Base-by-base conservation (phyloP, 2,329 filamentous ascomycete genomes). In the Cladosporium halotolerans region DNA sequence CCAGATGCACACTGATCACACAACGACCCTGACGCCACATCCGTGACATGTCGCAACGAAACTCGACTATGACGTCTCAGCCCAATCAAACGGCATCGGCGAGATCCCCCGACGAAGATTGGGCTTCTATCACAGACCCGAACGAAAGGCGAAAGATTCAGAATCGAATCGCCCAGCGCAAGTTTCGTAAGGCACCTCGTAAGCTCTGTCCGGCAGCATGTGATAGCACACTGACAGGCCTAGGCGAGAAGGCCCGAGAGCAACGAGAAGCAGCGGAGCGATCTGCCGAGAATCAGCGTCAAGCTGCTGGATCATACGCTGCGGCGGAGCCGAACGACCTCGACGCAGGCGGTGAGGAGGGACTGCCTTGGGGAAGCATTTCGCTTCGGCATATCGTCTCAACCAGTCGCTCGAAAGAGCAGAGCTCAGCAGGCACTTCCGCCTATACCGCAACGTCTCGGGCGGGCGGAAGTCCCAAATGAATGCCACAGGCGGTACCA, bases 101-200 rank as follows among this genome's bases (percentile, higher is more conserved):
- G 40, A 38, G 43, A 4, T 55, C 59, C 6, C 52, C 53, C n/a
- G 60, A 62, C n/a, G 78, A 86, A 58, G 81, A 88, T 70, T 90
- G 86, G 86, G 76, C 79, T 28, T 79, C 84, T 0, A 77, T 89
- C 41, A 80, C 79, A 6, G 85, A 89, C 60, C 84, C 84, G 0
- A 82, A 83, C 56, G 84, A 88, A 71, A 78, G 86, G 64, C 76
- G 86, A 57, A 83, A 85, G 56, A 85, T 89, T 47, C 86, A 90
- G 67, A 90, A 90, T 66, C 80, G 85, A 51, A 79, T 89, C 56
- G 86, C 86, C 2, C 86, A 89, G 63, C 78, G 86, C 60, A 88
- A 88, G 62, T 89, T 88, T 61, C 79, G 86, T 89, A 77, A 64
- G 84, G 73, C 18, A 48, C 14, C 38, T 4, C n/a, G 14, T 28